Evolutionary conservation across 371 early-diverging fungal species (phyloP), one percentile per base, ranked within the genome.

Genomic region (Rhizopus arrhizus): DNA sequence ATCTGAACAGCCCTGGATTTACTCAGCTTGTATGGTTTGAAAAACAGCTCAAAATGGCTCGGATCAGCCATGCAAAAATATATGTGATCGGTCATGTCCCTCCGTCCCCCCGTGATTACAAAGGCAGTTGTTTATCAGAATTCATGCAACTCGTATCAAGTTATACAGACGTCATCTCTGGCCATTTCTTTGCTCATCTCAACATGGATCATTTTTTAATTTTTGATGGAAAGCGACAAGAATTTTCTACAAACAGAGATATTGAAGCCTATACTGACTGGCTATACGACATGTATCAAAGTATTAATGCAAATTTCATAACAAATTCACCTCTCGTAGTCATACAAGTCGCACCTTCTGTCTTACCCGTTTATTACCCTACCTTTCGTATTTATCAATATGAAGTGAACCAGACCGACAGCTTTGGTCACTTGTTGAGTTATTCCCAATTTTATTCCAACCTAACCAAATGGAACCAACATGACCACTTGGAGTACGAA

Each of bases 151-250:
- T 90, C 36, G 75, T 90, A 12, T 69, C 83, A 4, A 65, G 71
- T 40, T 84, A 77, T 70, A 67, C 80, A 64, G 85, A 90, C 55
- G 73, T 83, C 1, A 85, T 93, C 48, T 70, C 82, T 31, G 88
- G 89, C 15, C 91, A 91, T 70, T 75, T 91, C 55, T 91, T 77
- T 66, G 94, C 92, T 4, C 94, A 93, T 74, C 81, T 87, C 64
- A 93, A 93, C 72, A 86, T 87, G 74, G 94, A 93, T 62, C 85
- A 88, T 56, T 89, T 91, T 59, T 67, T 84, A 22, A 77, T 89
- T 53, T 73, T 87, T 41, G 79, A 73, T 58, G 62, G 58, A 10
- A 48, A 48, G 15, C 43, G 53, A 40, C n/a, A 54, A 40, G 36
- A 73, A 48, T 45, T 71, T 3, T 62, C 63, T 40, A 53, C 61